Evolutionary conservation across 768 basidiomycete genomes (phyloP), one percentile per base, ranked within the genome.

Genomic region (Hysterangium stoloniferum): DNA sequence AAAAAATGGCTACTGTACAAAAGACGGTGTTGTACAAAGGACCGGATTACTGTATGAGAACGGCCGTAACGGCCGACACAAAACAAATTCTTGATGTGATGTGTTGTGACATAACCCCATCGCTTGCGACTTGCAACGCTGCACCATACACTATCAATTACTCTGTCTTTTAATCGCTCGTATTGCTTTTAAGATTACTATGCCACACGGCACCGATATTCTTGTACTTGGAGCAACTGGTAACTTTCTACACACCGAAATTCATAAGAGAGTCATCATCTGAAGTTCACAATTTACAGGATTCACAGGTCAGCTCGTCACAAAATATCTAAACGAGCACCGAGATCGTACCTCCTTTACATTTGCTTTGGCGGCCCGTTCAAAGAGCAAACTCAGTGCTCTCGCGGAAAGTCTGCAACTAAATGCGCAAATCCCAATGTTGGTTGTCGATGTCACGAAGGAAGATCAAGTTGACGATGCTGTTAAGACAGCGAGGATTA

Each of bases 171-270:
- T n/a, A n/a, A n/a, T n/a, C n/a, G n/a, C n/a, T n/a, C n/a, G n/a
- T n/a, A n/a, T n/a, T n/a, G n/a, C n/a, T n/a, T n/a, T n/a, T n/a
- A n/a, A n/a, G n/a, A n/a, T n/a, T n/a, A 36, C 17, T 36, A 48
- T 48, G 45, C 8, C 32, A 22, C n/a, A 15, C 9, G 31, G 38
- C 19, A 38, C 35, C 6, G 82, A 84, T 58, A 75, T 89, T 45
- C 68, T 88, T 37, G 66, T 90, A 37, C 71, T 86, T 31, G 87
- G 86, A 4, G 86, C 86, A 6, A 85, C 85, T 20, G 66, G 72
- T 75, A 24, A 13, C 24, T 17, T 56, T 64, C 54, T 42, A 31
- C 42, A 13, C 37, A 19, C 5, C 7, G 28, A 15, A 25, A 29
- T 25, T 37, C 47, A 19, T 19, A 22, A 7, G 6, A 20, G 17